These are phyloP conservation scores for Acephala macrosclerotiorum DNA, from an alignment of 2,329 filamentous ascomycete genomes.

Conservation along the genomic window DNA sequence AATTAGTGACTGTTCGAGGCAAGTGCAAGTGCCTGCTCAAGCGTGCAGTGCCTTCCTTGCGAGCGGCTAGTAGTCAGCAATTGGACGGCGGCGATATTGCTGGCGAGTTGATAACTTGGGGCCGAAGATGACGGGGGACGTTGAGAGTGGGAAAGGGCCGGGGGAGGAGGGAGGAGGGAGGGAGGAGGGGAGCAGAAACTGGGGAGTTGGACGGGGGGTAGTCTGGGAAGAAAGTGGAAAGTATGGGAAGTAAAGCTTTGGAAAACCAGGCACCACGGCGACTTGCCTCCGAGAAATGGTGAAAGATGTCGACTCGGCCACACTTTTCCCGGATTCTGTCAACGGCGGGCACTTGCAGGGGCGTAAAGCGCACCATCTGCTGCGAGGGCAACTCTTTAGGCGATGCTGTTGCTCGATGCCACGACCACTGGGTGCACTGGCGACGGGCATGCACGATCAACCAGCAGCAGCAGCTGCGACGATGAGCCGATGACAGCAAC, in stretches of 20 bases:
- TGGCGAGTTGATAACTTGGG: constrained; percentile 2
- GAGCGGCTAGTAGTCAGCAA: constrained; percentile 7
- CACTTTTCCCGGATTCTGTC: constrained; percentile 29
- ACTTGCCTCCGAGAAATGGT: constrained; percentile 27
- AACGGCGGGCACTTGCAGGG: constrained; percentile 10
- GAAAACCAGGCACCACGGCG: constrained; percentile 13
- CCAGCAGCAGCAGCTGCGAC: no score
- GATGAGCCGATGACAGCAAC: constrained; percentile 5
- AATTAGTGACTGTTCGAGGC: constrained; percentile 12
- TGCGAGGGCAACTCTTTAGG: neutral
- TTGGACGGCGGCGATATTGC: constrained; percentile 4
- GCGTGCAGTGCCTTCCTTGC: constrained; percentile 6
- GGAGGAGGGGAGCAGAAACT: neutral
- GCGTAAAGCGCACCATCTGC: neutral
- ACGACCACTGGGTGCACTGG: constrained; percentile 1
- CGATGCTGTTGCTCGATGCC: constrained; percentile 1
- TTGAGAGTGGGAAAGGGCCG: constrained; percentile 13
- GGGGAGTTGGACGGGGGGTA: constrained; percentile 1
- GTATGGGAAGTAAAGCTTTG: neutral
- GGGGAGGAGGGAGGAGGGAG: constrained; percentile 8
- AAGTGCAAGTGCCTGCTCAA: neutral
- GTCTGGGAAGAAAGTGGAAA: constrained; percentile 5
- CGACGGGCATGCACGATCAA: neutral
- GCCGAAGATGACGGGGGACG: neutral
- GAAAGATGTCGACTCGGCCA: constrained; percentile 1